A percentile compares a stretch with the other conserved stretches of the same genome.
Conservation (phyloP, 139 green algal species). For the Closterium sp. region DNA sequence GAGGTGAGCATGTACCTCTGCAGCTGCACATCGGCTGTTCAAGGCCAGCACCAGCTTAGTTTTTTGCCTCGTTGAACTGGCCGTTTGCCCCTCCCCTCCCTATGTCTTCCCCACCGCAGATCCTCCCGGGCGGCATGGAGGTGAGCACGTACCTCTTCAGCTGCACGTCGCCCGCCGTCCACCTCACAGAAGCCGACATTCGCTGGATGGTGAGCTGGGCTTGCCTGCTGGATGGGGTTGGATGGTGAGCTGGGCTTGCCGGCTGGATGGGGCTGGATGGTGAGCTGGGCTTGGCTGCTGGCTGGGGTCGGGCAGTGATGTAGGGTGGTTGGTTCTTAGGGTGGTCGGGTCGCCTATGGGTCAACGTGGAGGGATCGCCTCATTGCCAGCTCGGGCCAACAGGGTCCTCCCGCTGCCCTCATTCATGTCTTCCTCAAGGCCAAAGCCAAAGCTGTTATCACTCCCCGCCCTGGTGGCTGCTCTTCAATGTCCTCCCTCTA, state of each 20-base stretch:
- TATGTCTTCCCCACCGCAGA: too few relatives aligned
- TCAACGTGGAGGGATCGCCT: too few relatives aligned
- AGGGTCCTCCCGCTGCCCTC: not conserved
- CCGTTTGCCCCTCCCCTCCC: too few relatives aligned
- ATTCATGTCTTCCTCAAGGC: too few relatives aligned
- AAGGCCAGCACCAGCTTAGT: too few relatives aligned
- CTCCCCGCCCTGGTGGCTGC: too few relatives aligned
- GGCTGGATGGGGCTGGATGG: not conserved
- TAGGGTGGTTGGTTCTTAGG: too few relatives aligned
- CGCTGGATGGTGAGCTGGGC: constrained; percentile 32
- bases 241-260: not conserved
- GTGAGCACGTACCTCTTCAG: constrained; percentile 33
- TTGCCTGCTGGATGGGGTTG: not conserved
- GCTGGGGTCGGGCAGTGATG: too few relatives aligned
- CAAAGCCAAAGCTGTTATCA: too few relatives aligned
- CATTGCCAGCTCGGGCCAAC: not conserved
- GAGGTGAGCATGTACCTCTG: constrained; percentile 36
- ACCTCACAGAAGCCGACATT: constrained; percentile 7
- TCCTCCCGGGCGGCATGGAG: constrained; percentile 26
- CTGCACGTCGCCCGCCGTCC: constrained; percentile 1
- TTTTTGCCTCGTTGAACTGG: too few relatives aligned
- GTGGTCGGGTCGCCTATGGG: too few relatives aligned
- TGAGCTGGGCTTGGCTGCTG: not conserved
- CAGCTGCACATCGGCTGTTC: not conserved
- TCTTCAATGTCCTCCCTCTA: not conserved